A percentile compares a stretch with the other conserved stretches of the same genome.
These are phyloP conservation scores for Colletotrichum orchidophilum DNA, from an alignment of 2,329 filamentous ascomycete species.

Conservation along the genomic window DNA sequence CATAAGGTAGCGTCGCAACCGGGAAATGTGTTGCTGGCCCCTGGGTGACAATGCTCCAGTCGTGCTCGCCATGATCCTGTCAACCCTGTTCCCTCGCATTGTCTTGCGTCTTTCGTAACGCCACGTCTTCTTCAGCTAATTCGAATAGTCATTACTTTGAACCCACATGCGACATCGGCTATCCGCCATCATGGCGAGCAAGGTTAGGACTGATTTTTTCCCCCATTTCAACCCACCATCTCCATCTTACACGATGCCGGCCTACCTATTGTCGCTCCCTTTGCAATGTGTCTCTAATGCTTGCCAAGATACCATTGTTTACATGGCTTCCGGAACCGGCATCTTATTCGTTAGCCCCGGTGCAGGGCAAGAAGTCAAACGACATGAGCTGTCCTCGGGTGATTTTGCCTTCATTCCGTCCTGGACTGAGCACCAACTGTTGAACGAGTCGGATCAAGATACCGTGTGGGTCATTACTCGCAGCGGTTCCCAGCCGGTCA, in stretches of 20 bases:
- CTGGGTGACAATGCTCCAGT: background rate
- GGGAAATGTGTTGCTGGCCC: background rate
- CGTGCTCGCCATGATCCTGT: background rate
- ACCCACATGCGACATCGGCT: constrained; percentile 68
- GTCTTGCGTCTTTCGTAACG: background rate
- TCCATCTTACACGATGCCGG: background rate
- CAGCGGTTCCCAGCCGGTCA: constrained; percentile 67
- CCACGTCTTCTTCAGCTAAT: constrained; percentile 36
- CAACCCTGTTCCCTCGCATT: background rate
- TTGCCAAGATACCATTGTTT: constrained; percentile 71
- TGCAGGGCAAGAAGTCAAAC: constrained; percentile 59
- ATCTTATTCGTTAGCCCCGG: constrained; percentile 67
- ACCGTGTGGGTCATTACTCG: constrained; percentile 73
- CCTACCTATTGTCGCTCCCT: background rate
- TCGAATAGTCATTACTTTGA: constrained; percentile 66
- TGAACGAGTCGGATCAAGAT: constrained; percentile 70
- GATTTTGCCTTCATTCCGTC: constrained; percentile 78
- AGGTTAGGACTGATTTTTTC: constrained; percentile 51
- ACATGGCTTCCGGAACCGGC: constrained; percentile 69
- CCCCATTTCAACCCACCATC: background rate
- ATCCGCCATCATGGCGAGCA: constrained; percentile 77
- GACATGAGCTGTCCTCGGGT: constrained; percentile 66
- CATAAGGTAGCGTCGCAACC: background rate
- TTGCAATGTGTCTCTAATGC: constrained; percentile 21
- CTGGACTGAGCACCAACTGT: constrained; percentile 75